phyloP scores from a whole-genome alignment of 2,329 filamentous ascomycete genomes.

The Aschersonia sp. region DNA sequence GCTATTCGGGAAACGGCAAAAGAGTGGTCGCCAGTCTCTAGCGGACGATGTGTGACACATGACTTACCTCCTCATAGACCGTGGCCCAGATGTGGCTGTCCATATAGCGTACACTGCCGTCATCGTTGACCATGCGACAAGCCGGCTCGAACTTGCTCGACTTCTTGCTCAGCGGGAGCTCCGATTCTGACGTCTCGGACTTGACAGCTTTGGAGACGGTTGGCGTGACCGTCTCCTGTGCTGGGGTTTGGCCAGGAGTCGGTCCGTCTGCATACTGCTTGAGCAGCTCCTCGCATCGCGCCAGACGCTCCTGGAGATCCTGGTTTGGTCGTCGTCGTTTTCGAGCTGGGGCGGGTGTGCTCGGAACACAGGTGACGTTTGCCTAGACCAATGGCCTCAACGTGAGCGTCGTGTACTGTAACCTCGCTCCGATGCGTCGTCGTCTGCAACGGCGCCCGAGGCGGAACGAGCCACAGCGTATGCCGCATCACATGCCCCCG shows the following conservation, averaged over 20 bases:
- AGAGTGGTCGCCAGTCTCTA: too few species aligned
- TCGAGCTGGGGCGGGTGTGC: slow-evolving; percentile 43
- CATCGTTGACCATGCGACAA: slow-evolving; percentile 40
- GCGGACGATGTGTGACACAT: not conserved
- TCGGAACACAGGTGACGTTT: slow-evolving; percentile 44
- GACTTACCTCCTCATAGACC: slow-evolving; percentile 40
- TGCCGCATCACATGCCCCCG: too few species aligned
- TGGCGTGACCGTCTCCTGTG: slow-evolving; percentile 4
- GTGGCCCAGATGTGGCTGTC: slow-evolving; percentile 39
- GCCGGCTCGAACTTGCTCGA: slow-evolving; percentile 25
- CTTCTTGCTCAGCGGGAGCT: slow-evolving; percentile 14
- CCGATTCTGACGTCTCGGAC: slow-evolving; percentile 12
- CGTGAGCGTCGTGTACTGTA: too few species aligned
- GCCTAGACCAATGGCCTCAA: slow-evolving; percentile 22
- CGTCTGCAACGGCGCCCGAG: too few species aligned
- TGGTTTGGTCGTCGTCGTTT: slow-evolving; percentile 46
- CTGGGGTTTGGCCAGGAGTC: slow-evolving; percentile 10
- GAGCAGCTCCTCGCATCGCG: slow-evolving; percentile 41
- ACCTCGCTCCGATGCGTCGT: too few species aligned
- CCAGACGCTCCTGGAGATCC: slow-evolving; percentile 45
- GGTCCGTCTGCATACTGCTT: slow-evolving; percentile 38
- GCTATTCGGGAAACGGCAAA: not conserved
- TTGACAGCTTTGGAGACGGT: slow-evolving; percentile 5
- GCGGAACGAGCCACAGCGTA: too few species aligned
- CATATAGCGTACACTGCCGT: slow-evolving; percentile 40